Evolutionary conservation across 2,329 filamentous ascomycete species (phyloP).

Genomic region (Parastagonospora avenae): DNA sequence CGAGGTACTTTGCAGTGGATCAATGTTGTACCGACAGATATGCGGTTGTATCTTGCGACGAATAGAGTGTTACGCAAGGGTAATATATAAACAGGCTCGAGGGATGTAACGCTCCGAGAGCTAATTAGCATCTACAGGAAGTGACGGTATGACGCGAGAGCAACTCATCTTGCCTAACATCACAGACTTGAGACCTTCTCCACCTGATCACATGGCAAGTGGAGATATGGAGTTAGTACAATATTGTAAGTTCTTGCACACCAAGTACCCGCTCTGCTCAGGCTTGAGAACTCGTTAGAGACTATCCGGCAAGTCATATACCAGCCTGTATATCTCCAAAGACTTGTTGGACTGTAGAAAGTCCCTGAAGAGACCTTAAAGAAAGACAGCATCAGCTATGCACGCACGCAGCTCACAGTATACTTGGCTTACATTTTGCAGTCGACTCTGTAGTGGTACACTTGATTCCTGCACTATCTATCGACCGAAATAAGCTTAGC

Average conservation of each 20-base stretch:
- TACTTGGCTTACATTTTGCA: not conserved
- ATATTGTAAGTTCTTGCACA: slow-evolving; percentile 3
- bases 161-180: not conserved
- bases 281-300: too few species aligned
- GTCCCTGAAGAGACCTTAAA: too few species aligned
- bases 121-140: not conserved
- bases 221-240: slow-evolving; percentile 1
- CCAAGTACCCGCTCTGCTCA: too few species aligned
- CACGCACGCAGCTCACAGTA: not conserved
- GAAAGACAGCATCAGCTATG: too few species aligned
- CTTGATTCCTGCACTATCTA: slow-evolving; percentile 5
- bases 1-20: not conserved
- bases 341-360: too few species aligned
- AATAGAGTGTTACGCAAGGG: not conserved
- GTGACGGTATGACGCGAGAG: not conserved
- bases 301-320: too few species aligned
- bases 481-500: not conserved
- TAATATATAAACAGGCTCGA: not conserved
- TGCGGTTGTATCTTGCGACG: slow-evolving; percentile 9
- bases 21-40: slow-evolving; percentile 9
- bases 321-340: too few species aligned
- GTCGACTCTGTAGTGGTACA: slow-evolving; percentile 1
- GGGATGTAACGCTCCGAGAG: too few species aligned
- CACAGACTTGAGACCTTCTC: not conserved
- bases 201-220: not conserved